A percentile compares a stretch with the other conserved stretches of the same genome.
Conservation (phyloP, 352 stramenopile species). For the Globisporangium parvum region DNA sequence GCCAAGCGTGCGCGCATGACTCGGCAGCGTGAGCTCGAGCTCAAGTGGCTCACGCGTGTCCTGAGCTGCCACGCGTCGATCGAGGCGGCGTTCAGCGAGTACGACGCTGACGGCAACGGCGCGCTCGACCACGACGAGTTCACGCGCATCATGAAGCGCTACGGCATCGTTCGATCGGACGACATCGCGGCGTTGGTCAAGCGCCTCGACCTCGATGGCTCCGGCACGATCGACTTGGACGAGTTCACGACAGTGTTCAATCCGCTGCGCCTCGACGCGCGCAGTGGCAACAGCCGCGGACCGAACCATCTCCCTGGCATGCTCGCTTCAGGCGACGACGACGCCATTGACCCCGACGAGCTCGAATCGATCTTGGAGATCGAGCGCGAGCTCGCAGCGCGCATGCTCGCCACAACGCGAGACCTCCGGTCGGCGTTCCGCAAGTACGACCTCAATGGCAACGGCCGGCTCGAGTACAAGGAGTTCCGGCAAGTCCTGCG, state of each 20-base stretch:
- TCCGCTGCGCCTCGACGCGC: constrained; percentile 21
- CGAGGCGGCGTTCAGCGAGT: constrained; percentile 56
- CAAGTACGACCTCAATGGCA: constrained; percentile 66
- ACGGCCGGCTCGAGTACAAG: constrained; percentile 59
- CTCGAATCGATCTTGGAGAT: constrained; percentile 59
- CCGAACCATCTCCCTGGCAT: neutral
- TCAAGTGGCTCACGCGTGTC: constrained; percentile 61
- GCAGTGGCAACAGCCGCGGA: constrained; percentile 1
- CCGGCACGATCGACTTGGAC: constrained; percentile 44
- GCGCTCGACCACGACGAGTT: constrained; percentile 62
- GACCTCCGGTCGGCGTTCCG: constrained; percentile 53
- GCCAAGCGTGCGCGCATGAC: constrained; percentile 22
- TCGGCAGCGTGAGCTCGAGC: constrained; percentile 37
- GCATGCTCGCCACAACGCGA: constrained; percentile 48
- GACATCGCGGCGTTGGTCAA: constrained; percentile 48
- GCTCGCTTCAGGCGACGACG: constrained; percentile 15
- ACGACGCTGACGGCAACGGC: constrained; percentile 44
- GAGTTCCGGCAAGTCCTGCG: constrained; percentile 65
- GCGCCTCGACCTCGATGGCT: constrained; percentile 41
- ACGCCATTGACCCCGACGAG: constrained; percentile 34
- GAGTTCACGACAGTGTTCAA: constrained; percentile 62
- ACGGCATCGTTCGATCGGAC: constrained; percentile 46
- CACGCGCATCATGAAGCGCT: constrained; percentile 58
- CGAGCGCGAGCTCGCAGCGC: constrained; percentile 45
- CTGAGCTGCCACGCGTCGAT: constrained; percentile 53